These are phyloP conservation scores for Gossypium schwendimanii DNA, from an alignment of 441 rosid genomes.

Conservation along the genomic window DNA sequence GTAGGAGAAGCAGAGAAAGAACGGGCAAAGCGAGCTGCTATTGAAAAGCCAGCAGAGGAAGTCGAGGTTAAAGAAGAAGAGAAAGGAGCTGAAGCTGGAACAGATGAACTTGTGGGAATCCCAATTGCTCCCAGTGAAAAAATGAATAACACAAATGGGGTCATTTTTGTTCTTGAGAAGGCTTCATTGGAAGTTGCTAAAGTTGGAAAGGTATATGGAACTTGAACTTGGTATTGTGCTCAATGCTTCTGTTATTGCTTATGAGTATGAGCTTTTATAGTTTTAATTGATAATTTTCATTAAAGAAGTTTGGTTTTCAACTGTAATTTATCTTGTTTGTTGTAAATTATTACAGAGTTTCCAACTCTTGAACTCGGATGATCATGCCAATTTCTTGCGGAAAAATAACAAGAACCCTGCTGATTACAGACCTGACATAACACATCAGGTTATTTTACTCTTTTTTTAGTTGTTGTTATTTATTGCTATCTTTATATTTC, in stretches of 20 bases:
- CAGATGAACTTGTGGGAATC: neutral
- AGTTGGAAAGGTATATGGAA: neutral
- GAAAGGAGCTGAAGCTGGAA: neutral
- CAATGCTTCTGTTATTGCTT: neutral
- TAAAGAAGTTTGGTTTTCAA: neutral
- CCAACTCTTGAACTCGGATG: constrained; percentile 1
- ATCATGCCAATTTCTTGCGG: neutral
- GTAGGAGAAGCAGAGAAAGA: neutral
- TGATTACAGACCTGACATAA: neutral
- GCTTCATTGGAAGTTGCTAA: constrained; percentile 1
- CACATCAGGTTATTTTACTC: neutral
- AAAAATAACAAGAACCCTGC: neutral
- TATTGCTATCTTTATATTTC: neutral
- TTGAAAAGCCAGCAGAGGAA: neutral
- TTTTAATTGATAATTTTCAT: neutral
- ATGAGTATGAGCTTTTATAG: neutral
- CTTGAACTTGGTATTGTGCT: neutral
- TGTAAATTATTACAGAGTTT: neutral
- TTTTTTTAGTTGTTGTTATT: neutral
- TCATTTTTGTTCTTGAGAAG: neutral
- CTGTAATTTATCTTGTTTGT: neutral
- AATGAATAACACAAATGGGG: neutral
- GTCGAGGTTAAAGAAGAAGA: neutral
- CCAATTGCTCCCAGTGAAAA: neutral
- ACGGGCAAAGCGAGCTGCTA: neutral